Evolutionary conservation across 2,329 filamentous ascomycete species (phyloP), one percentile per base, ranked within the genome.

Genomic region (Tolypocladium guangdongense): DNA sequence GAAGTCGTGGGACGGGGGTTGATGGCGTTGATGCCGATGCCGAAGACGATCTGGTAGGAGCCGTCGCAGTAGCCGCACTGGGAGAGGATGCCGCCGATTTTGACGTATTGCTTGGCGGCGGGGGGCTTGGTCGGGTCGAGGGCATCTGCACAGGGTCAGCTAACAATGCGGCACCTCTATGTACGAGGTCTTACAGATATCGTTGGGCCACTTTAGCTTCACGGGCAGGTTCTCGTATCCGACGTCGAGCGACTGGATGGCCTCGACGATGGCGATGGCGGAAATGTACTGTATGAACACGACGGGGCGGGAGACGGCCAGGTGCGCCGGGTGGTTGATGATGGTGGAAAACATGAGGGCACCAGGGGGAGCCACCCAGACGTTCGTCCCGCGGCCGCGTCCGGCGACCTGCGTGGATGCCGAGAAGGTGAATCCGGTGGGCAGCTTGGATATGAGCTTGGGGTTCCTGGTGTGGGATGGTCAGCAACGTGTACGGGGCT

Each of bases 201-300:
- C 93, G 63, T 99, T 99, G 12, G 93, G 93, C 93, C 93, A 99
- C 69, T 99, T 99, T 35, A 99, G 72, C 66, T 88, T 90, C 41
- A 99, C 78, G 0, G 88, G 88, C 5, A 97, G 68, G 0, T 82
- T 75, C 7, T 81, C 76, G 68, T 95, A 97, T 8, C 85, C 88
- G 2, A 71, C 70, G 49, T 86, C 90, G 64, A 97, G 97, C 30
- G 77, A 78, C 58, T 88, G 85, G 57, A 97, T 84, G 0, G 89
- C 92, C 57, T 88, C 81, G 3, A 95, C 86, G 43, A 92, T 87
- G 41, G 93, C 91, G 47, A 99, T 81, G 1, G 90, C 91, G 0
- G 90, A 84, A 16, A 99, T 79, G 66, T 99, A 99, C 68, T 97
- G 93, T 32, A 97, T 78, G 68, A 99, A 97, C 0, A 96, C 85